Evolutionary conservation across 2,329 filamentous ascomycete species (phyloP), one percentile per base, ranked within the genome.

Genomic region (Myriosclerotinia duriaeana): DNA sequence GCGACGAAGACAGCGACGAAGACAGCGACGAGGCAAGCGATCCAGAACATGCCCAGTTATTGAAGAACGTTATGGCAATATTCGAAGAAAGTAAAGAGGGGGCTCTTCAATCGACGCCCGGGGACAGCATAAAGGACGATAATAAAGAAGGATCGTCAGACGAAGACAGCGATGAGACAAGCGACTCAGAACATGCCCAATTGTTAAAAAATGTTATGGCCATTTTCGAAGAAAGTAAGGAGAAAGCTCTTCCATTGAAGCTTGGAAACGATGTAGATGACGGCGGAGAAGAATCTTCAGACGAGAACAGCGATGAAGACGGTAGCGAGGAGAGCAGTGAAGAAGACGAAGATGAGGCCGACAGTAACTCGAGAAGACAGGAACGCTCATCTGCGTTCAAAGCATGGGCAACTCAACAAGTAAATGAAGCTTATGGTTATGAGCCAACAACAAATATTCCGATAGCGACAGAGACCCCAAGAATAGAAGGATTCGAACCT

Each of bases 331-430:
- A 67, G 22, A 67, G 68, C 8, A 68, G 69, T 6, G 71, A 74
- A 4, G 73, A 76, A 22, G 67, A 72, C 14, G 73, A 72, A 15
- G 76, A 77, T 26, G 72, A 73, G 11, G 74, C 75, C 22, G 74
- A 73, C 26, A 75, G 75, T 44, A 72, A 74, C 50, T 77, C 78
- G 8, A 70, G 64, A 64, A 78, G 71, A 71, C 80, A 77, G 73
- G 75, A 78, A 69, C 78, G 79, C 66, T 80, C 80, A 53, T 87
- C 85, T 2, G 92, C 92, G 0, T 99, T 99, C 83, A 98, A 98
- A 77, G 85, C 89, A 2, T 99, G 95, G 95, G 95, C 95, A 26
- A 87, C 89, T 40, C 87, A 91, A 72, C 90, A 95, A 78, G 86
- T 93, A 66, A 97, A 97, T 73, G 86, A 94, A 72, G 89, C 91